Conservation (phyloP, 495 filamentous ascomycete species). For the Podospora bellae-mahoneyi region DNA sequence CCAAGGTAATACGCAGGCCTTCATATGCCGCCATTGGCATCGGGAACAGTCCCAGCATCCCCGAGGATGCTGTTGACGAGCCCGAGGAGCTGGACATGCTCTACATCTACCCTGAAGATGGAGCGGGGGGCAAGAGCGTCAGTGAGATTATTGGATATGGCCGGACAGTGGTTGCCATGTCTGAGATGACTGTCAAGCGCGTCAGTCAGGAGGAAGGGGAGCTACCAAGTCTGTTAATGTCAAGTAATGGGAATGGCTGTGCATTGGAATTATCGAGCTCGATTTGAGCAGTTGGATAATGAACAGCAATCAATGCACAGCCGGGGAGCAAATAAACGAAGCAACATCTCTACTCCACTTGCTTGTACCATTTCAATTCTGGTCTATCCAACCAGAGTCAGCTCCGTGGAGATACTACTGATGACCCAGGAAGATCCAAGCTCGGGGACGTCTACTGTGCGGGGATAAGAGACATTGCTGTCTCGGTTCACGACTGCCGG, state of each 20-base stretch:
- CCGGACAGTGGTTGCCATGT: neutral
- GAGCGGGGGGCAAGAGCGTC: neutral
- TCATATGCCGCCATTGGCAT: neutral
- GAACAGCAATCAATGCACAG: neutral
- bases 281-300: neutral
- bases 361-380: neutral
- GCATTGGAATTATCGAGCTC: neutral
- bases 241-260: neutral
- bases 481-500: neutral
- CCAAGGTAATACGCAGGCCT: neutral
- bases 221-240: neutral
- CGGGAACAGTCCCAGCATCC: neutral
- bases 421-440: neutral
- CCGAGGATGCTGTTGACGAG: neutral
- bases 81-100: slow-evolving; percentile 15
- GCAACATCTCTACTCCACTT: neutral
- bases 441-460: neutral
- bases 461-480: neutral
- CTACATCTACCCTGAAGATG: slow-evolving; percentile 17
- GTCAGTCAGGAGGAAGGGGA: neutral
- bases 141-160: neutral
- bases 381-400: too few relatives aligned
- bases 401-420: neutral
- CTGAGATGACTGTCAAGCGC: slow-evolving; percentile 23
- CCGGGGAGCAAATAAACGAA: neutral